Base-by-base conservation (phyloP, 2,329 filamentous ascomycete species). In the Fusarium haematococcum region DNA sequence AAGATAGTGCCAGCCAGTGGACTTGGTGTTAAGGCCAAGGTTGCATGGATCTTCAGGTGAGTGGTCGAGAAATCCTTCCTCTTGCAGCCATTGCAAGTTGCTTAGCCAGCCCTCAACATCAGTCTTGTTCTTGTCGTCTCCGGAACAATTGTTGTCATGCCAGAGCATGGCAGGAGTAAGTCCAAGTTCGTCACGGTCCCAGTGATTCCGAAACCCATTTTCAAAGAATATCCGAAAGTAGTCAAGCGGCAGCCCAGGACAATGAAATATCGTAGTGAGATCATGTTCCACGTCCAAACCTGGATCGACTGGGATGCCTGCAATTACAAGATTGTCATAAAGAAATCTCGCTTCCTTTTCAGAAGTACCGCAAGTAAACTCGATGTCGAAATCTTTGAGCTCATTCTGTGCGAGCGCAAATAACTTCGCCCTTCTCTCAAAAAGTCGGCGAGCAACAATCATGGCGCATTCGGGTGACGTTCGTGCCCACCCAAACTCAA, bases 1-100 rank as follows among this genome's bases (percentile, higher is more conserved):
- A 20, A 65, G 13, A 20, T 65, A 65, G 20, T 65, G 63, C 63
- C 63, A 65, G 8, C 63, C 41, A 10, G 52, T 65, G 14, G 20
- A 41, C 2, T 16, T n/a, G 25, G 45, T 27, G 14, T 65, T 59
- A 3, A 65, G 20, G 1, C 41, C 54, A 8, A 65, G 27, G 2
- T 35, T 13, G 3, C 3, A 13, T 7, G 39, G 54, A 41, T 65
- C 63, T 4, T 20, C 6, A 2, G 63, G 30, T 0, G 23, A 16
- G 9, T 33, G 41, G 30, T 59, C 41, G 16, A 59, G 20, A 16
- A 59, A 32, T 4, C 32, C 54, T 20, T 37, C 4, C 4, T 59
- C 37, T 39, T n/a, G 16, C 2, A 65, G 18, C 41, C 63, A 65
- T 45, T 4, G 14, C 25, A 50, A 5, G 4, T 6, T 23, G 41